Evolutionary conservation across 441 rosid species (phyloP).

Genomic region (Capsella rubella): DNA sequence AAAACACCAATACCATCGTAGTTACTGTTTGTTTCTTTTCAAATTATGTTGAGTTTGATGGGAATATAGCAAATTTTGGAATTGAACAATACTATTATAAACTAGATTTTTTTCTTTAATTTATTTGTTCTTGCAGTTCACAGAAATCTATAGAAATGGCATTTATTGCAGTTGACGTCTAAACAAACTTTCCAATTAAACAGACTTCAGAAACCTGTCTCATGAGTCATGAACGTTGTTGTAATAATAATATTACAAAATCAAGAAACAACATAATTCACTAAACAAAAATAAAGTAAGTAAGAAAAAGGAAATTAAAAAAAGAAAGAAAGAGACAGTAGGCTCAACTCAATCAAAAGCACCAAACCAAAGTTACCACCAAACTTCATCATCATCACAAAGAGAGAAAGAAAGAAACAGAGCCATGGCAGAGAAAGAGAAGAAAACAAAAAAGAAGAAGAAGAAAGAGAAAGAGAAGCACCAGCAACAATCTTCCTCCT

Average conservation of each 20-base stretch:
- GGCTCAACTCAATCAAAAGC: conserved; percentile 34
- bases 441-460: conserved; percentile 44
- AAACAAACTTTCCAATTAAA: conserved; percentile 41
- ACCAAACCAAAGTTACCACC: conserved; percentile 34
- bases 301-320: not conserved
- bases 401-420: conserved; percentile 17
- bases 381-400: conserved; percentile 26
- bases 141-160: conserved; percentile 2
- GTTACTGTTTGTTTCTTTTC: not conserved
- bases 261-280: conserved; percentile 36
- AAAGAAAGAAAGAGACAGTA: conserved; percentile 25
- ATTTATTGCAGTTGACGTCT: conserved; percentile 32
- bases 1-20: not conserved
- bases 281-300: not conserved
- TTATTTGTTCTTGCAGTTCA: not conserved
- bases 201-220: conserved; percentile 26
- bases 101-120: not conserved
- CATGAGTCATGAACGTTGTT: not conserved
- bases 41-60: not conserved
- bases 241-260: conserved; percentile 30
- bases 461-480: conserved; percentile 32
- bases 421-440: conserved; percentile 44
- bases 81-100: not conserved
- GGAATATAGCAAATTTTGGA: not conserved
- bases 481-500: conserved; percentile 34